Evolutionary conservation across 2,329 filamentous ascomycete species (phyloP).

Genomic region (Fusarium decemcellulare): DNA sequence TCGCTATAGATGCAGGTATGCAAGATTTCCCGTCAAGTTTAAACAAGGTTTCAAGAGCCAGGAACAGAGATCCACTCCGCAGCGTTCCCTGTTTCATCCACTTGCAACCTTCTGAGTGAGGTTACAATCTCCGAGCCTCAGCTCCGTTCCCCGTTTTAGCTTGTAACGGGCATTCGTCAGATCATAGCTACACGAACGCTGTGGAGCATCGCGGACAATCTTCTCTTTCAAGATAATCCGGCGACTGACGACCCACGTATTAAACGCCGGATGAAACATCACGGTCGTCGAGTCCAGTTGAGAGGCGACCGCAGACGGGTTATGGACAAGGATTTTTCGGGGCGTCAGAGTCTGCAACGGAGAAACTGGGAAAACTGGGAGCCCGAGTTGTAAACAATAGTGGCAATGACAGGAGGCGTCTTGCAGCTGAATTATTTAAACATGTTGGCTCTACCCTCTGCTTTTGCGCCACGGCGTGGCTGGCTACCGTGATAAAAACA

Average conservation of each 20-base stretch:
- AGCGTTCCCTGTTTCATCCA: background rate
- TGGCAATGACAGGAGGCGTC: no score
- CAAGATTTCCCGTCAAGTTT: background rate
- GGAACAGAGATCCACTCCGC: background rate
- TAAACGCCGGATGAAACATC: background rate
- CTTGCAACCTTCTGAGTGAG: background rate
- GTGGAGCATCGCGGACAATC: background rate
- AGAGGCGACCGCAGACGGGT: no score
- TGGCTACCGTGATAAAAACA: background rate
- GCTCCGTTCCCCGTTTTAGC: slow-evolving; percentile 3
- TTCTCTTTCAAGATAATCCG: slow-evolving; percentile 1
- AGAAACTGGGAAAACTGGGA: no score
- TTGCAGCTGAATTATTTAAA: background rate
- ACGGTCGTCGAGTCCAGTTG: no score
- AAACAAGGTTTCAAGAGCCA: background rate
- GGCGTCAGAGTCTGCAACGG: no score
- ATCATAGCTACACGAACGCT: background rate
- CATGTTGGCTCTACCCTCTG: background rate
- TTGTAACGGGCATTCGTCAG: background rate
- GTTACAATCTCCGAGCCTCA: background rate
- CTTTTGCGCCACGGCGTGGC: background rate
- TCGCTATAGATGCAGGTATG: background rate
- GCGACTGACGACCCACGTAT: background rate
- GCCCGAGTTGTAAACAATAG: no score
- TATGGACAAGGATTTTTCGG: no score